These are phyloP conservation scores for Coniosporium apollinis DNA, from an alignment of 495 filamentous ascomycete genomes.

Conservation along the genomic window DNA sequence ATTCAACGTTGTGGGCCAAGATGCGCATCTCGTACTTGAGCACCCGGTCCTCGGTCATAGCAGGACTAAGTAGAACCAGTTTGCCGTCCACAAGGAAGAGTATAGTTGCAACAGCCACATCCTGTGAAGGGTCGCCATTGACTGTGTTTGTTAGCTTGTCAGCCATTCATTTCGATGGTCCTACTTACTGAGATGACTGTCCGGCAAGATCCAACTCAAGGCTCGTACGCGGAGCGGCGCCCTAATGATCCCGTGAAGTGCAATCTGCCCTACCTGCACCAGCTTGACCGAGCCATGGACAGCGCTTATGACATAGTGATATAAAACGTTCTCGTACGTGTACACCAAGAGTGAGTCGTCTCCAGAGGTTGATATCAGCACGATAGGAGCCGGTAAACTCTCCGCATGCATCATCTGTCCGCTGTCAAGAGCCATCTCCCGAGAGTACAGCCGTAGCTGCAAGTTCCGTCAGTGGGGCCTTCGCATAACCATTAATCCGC, in stretches of 20 bases:
- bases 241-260: slow-evolving; percentile 87
- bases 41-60: slow-evolving; percentile 52
- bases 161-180: too few relatives aligned
- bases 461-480: not conserved
- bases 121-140: slow-evolving; percentile 87
- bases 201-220: slow-evolving; percentile 89
- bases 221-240: slow-evolving; percentile 84
- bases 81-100: slow-evolving; percentile 93
- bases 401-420: slow-evolving; percentile 55
- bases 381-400: slow-evolving; percentile 63
- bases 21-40: slow-evolving; percentile 97
- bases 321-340: slow-evolving; percentile 88
- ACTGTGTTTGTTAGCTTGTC: too few relatives aligned
- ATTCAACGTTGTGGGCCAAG: slow-evolving; percentile 88
- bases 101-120: slow-evolving; percentile 87
- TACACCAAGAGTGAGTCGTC: slow-evolving; percentile 93
- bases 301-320: slow-evolving; percentile 77
- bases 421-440: slow-evolving; percentile 65
- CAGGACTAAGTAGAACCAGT: slow-evolving; percentile 79
- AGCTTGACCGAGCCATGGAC: slow-evolving; percentile 50
- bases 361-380: slow-evolving; percentile 72
- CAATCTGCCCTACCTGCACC: slow-evolving; percentile 87
- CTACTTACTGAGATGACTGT: slow-evolving; percentile 62
- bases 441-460: slow-evolving; percentile 74
- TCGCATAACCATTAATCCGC: too few relatives aligned